phyloP scores from a whole-genome alignment of 2,329 filamentous ascomycete genomes.

The Monilinia polystroma region DNA sequence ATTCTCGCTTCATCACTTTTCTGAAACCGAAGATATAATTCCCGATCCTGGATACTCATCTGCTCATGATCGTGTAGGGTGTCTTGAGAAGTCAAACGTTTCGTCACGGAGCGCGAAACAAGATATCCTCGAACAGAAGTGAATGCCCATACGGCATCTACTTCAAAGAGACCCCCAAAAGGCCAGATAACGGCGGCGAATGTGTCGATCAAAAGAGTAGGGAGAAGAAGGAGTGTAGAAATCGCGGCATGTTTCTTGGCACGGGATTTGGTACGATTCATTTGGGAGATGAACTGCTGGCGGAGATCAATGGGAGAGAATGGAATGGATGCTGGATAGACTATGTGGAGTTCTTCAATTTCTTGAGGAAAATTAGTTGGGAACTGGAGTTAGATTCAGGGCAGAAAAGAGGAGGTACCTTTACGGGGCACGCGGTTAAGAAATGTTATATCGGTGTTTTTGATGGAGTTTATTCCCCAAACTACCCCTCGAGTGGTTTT shows the following conservation, averaged over 20 bases:
- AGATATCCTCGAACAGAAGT: constrained; percentile 32
- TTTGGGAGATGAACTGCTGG: constrained; percentile 6
- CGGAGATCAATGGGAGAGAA: not conserved
- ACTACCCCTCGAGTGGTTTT: constrained; percentile 25
- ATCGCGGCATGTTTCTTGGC: constrained; percentile 9
- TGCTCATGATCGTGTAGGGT: not conserved
- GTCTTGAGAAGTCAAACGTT: not conserved
- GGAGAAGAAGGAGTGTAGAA: constrained; percentile 1
- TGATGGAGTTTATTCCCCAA: constrained; percentile 24
- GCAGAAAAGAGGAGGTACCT: not conserved
- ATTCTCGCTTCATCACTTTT: not conserved
- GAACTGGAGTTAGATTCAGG: not conserved
- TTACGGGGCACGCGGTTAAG: constrained; percentile 24
- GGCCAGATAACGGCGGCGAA: constrained; percentile 37
- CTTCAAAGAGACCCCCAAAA: constrained; percentile 39
- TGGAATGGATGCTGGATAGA: not conserved
- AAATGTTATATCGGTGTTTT: constrained; percentile 27
- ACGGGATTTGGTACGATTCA: not conserved
- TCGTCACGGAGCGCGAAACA: not conserved
- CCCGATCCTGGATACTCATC: not conserved
- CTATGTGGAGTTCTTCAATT: constrained; percentile 14
- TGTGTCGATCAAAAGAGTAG: constrained; percentile 27
- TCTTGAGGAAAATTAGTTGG: not conserved
- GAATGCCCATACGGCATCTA: constrained; percentile 40
- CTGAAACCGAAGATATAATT: constrained; percentile 2